These are phyloP conservation scores for Serendipita indica DNA, from an alignment of 768 basidiomycete genomes.

Conservation along the genomic window DNA sequence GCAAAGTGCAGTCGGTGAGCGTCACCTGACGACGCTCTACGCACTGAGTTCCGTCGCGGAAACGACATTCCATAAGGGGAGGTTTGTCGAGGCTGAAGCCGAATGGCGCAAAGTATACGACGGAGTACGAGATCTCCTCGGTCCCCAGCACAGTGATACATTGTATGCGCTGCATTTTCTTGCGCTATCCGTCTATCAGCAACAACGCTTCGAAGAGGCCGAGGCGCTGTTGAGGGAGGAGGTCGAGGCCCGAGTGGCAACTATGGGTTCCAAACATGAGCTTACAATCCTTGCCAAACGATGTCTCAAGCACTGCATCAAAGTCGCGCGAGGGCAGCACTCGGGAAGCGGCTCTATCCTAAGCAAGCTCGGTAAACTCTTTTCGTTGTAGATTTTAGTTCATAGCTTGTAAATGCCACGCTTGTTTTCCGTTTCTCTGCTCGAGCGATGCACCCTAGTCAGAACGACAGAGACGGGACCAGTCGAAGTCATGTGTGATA, in stretches of 20 bases:
- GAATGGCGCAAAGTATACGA: not conserved
- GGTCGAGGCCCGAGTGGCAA: not conserved
- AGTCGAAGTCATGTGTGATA: not conserved
- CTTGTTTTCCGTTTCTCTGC: too few species aligned
- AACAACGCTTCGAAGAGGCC: not conserved
- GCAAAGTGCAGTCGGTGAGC: not conserved
- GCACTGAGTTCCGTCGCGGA: not conserved
- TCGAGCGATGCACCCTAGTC: too few species aligned
- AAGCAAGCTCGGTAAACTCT: too few species aligned
- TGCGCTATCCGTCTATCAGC: not conserved
- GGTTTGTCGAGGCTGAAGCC: not conserved
- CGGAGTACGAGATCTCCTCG: not conserved
- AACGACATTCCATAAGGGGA: not conserved
- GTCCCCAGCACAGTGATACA: not conserved
- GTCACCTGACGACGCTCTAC: not conserved
- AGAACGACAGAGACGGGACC: constrained; percentile 9
- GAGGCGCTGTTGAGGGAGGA: not conserved
- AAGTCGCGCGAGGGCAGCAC: not conserved
- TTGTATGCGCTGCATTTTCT: not conserved
- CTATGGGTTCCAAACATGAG: not conserved
- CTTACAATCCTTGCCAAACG: not conserved
- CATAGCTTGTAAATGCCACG: too few species aligned
- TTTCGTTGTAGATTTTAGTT: too few species aligned
- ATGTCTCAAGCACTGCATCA: not conserved
- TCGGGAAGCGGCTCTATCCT: too few species aligned